Conservation (phyloP, 495 filamentous ascomycete genomes). For the Mytilinidion resinicola region DNA sequence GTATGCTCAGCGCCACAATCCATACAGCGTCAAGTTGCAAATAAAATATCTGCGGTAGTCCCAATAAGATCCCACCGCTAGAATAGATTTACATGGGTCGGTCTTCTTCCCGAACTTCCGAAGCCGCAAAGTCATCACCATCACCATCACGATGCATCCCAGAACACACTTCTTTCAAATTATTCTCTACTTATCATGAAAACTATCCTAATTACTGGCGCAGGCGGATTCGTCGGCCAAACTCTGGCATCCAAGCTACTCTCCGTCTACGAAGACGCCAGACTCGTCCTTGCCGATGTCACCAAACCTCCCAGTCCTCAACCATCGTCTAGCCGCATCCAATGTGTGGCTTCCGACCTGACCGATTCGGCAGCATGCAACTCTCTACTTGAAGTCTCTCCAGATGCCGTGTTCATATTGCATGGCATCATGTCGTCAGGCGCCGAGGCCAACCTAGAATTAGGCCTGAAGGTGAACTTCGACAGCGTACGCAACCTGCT, state of each 20-base stretch:
- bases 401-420: slow-evolving; percentile 25
- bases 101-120: too few species aligned
- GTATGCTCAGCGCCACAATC: too few species aligned
- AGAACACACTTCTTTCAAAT: background rate
- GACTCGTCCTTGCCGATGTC: slow-evolving; percentile 24
- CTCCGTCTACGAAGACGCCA: slow-evolving; percentile 5
- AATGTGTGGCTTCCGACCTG: slow-evolving; percentile 21
- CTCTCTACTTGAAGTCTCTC: slow-evolving; percentile 5
- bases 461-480: slow-evolving; percentile 27
- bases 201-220: slow-evolving; percentile 24
- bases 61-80: too few species aligned
- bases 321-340: slow-evolving; percentile 11
- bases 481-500: slow-evolving; percentile 25
- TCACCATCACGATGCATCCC: background rate
- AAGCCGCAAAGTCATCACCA: too few species aligned
- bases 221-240: slow-evolving; percentile 28
- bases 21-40: too few species aligned
- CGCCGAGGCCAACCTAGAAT: slow-evolving; percentile 25
- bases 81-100: too few species aligned
- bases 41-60: too few species aligned
- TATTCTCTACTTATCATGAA: background rate
- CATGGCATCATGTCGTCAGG: slow-evolving; percentile 28
- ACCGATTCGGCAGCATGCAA: slow-evolving; percentile 14
- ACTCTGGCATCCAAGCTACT: slow-evolving; percentile 19
- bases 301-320: slow-evolving; percentile 15